phyloP scores from a whole-genome alignment of 139 green algal species.

The Edaphochlamys debaryana region DNA sequence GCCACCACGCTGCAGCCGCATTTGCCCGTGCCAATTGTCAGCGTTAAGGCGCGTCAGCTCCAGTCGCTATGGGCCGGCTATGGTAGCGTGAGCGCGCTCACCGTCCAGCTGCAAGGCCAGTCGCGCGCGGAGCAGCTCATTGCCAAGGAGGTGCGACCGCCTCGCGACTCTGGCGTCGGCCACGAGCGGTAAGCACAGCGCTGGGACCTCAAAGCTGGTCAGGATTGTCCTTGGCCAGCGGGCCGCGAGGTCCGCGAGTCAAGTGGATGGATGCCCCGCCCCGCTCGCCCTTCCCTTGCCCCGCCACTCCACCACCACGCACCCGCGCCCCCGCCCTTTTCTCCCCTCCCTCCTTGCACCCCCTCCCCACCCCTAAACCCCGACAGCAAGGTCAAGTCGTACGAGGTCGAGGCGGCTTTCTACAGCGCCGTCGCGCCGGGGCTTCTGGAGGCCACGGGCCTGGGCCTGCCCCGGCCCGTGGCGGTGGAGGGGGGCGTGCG shows the following conservation, averaged over 20 bases:
- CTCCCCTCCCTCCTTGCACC: too few species aligned
- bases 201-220: too few species aligned
- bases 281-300: too few species aligned
- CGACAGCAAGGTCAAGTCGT: too few species aligned
- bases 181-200: slow-evolving; percentile 19
- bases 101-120: not conserved
- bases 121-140: not conserved
- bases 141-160: slow-evolving; percentile 11
- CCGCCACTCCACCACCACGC: too few species aligned
- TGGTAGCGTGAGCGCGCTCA: not conserved
- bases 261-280: too few species aligned
- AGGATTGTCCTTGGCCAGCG: too few species aligned
- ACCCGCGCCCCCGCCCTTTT: too few species aligned
- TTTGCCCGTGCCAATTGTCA: not conserved
- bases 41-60: not conserved
- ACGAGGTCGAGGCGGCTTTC: slow-evolving; percentile 1
- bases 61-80: slow-evolving; percentile 24
- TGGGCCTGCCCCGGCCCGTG: slow-evolving; percentile 4
- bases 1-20: not conserved
- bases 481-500: not conserved
- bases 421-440: slow-evolving; percentile 5
- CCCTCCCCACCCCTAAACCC: too few species aligned
- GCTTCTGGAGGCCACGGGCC: not conserved
- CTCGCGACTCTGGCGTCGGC: not conserved
- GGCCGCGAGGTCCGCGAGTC: too few species aligned